Evolutionary conservation across 257 asterid species (phyloP).

Genomic region (Haberlea rhodopensis): DNA sequence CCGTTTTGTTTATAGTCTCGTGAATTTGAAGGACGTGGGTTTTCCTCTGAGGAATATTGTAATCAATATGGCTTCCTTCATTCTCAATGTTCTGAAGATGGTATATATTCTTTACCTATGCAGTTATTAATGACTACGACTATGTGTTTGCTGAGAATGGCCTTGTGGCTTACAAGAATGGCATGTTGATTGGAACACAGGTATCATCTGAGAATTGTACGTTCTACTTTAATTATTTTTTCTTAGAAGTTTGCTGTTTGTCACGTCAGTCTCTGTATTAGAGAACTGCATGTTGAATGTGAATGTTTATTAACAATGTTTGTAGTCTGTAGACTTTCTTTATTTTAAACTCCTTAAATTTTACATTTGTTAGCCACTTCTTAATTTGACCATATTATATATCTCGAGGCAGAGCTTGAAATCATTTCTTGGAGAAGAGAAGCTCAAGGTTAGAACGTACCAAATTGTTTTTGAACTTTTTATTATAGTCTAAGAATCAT

Average conservation of each 20-base stretch:
- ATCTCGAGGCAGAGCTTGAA: slow-evolving; percentile 71
- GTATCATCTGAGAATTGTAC: slow-evolving; percentile 33
- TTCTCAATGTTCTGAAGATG: slow-evolving; percentile 19
- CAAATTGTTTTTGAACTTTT: slow-evolving; percentile 11
- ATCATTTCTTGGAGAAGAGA: slow-evolving; percentile 82
- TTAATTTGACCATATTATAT: slow-evolving; percentile 23
- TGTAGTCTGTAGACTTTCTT: neutral
- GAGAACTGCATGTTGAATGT: slow-evolving; percentile 3
- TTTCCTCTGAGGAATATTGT: neutral
- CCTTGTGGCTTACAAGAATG: slow-evolving; percentile 83
- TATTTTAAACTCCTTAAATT: neutral
- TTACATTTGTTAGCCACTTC: slow-evolving; percentile 17
- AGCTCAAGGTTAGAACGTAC: slow-evolving; percentile 65
- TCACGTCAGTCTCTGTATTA: slow-evolving; percentile 19
- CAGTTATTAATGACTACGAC: slow-evolving; percentile 78
- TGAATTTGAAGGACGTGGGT: slow-evolving; percentile 4
- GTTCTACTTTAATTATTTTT: neutral
- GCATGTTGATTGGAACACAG: slow-evolving; percentile 73
- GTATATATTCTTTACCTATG: slow-evolving; percentile 25
- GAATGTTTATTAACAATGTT: neutral
- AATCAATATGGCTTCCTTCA: slow-evolving; percentile 2
- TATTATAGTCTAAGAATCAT: neutral
- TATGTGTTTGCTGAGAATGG: slow-evolving; percentile 92
- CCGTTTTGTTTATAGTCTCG: neutral
- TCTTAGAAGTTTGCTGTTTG: slow-evolving; percentile 1